phyloP scores from a whole-genome alignment of 768 basidiomycete species.

The Plicaturopsis crispa region DNA sequence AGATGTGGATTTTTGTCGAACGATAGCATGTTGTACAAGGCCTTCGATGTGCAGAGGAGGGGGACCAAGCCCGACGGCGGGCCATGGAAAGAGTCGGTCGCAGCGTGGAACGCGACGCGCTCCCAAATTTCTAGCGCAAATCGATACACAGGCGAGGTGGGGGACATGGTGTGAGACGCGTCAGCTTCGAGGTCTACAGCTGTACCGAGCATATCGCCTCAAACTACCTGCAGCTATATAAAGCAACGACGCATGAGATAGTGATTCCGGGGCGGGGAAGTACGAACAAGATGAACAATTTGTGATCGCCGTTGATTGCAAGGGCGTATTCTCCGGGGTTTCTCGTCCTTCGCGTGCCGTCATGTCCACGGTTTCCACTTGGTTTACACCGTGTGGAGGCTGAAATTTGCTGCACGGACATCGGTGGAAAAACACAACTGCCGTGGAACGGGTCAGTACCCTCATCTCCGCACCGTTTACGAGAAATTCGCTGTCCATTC shows the following conservation, averaged over 20 bases:
- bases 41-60: constrained; percentile 30
- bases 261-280: constrained; percentile 7
- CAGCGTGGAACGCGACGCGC: constrained; percentile 33
- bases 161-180: constrained; percentile 5
- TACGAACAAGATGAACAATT: too few relatives aligned
- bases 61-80: constrained; percentile 32
- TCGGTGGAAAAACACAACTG: too few relatives aligned
- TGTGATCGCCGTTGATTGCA: constrained; percentile 29
- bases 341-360: too few relatives aligned
- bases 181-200: constrained; percentile 6
- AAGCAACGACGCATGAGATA: constrained; percentile 8
- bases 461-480: too few relatives aligned
- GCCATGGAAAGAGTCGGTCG: constrained; percentile 29
- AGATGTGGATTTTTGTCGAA: constrained; percentile 27
- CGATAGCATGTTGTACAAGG: constrained; percentile 27
- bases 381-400: too few relatives aligned
- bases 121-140: constrained; percentile 25
- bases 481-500: too few relatives aligned
- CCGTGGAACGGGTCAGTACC: too few relatives aligned
- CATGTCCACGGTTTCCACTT: too few relatives aligned
- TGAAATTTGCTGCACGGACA: too few relatives aligned
- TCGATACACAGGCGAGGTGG: constrained; percentile 11
- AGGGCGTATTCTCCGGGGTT: too few relatives aligned
- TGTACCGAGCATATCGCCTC: constrained; percentile 1
- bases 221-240: constrained; percentile 3